phyloP scores from a whole-genome alignment of 164 flowering plant species.

The Aristolochia fimbriata region DNA sequence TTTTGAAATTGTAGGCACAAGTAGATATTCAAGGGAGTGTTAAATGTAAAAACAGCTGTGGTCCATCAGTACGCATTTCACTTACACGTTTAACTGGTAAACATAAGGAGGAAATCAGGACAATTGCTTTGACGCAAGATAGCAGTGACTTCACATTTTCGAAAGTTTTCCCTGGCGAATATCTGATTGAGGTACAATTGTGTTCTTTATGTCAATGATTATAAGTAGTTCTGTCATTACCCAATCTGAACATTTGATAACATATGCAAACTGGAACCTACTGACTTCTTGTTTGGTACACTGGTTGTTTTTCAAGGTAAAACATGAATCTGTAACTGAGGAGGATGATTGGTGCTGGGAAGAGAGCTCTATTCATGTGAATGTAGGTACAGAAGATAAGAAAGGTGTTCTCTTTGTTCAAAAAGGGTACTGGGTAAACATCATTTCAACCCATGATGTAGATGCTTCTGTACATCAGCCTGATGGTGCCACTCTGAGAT shows the following conservation, averaged over 20 bases:
- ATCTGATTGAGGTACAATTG: slow-evolving; percentile 64
- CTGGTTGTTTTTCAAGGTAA: slow-evolving; percentile 33
- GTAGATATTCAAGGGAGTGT: slow-evolving; percentile 73
- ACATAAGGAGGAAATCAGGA: slow-evolving; percentile 32
- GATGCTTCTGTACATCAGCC: slow-evolving; percentile 54
- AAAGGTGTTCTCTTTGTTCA: slow-evolving; percentile 65
- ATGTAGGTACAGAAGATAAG: slow-evolving; percentile 71
- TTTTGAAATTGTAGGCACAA: slow-evolving; percentile 45
- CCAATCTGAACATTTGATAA: too few species aligned
- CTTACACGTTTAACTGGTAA: slow-evolving; percentile 38
- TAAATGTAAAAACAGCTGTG: slow-evolving; percentile 79
- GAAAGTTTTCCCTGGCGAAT: slow-evolving; percentile 81
- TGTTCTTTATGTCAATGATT: not conserved
- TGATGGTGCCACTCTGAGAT: slow-evolving; percentile 37
- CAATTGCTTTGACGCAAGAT: slow-evolving; percentile 43
- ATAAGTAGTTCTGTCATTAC: too few species aligned
- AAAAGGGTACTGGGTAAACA: slow-evolving; percentile 75
- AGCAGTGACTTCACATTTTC: slow-evolving; percentile 51
- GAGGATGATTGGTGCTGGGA: slow-evolving; percentile 99
- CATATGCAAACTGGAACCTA: too few species aligned
- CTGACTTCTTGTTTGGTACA: too few species aligned
- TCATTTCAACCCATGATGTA: slow-evolving; percentile 74
- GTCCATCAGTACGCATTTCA: slow-evolving; percentile 47
- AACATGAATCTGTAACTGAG: slow-evolving; percentile 30
- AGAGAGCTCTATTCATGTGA: slow-evolving; percentile 49